These are phyloP conservation scores for Beta macrorhiza DNA, from an alignment of 179 eudicot species.

Conservation along the genomic window DNA sequence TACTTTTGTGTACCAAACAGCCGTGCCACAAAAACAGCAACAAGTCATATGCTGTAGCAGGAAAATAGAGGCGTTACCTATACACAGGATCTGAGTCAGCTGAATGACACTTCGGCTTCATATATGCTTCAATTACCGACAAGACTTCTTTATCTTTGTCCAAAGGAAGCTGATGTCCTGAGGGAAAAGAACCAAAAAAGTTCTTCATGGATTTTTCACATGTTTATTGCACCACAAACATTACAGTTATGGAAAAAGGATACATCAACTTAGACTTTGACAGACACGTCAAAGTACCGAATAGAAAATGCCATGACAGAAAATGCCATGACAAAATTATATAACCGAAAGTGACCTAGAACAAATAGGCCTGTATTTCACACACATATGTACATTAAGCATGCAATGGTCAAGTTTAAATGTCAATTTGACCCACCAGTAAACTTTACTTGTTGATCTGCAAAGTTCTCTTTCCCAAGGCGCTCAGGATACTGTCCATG, in stretches of 20 bases:
- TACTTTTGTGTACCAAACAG: not conserved
- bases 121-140: slow-evolving; percentile 70
- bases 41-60: not conserved
- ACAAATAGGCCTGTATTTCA: not conserved
- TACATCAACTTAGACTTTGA: not conserved
- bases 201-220: slow-evolving; percentile 1
- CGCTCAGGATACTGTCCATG: slow-evolving; percentile 29
- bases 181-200: not conserved
- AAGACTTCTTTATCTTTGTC: slow-evolving; percentile 41
- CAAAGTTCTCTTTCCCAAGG: slow-evolving; percentile 52
- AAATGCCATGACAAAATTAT: not conserved
- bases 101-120: slow-evolving; percentile 86
- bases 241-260: not conserved
- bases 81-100: slow-evolving; percentile 75
- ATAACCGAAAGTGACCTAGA: not conserved
- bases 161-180: slow-evolving; percentile 37
- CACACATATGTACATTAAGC: not conserved
- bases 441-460: slow-evolving; percentile 27
- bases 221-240: not conserved
- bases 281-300: not conserved
- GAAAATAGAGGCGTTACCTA: slow-evolving; percentile 39
- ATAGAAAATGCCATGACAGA: not conserved
- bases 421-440: slow-evolving; percentile 37
- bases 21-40: not conserved
- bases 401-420: not conserved